phyloP scores from a whole-genome alignment of 371 early-diverging fungal genomes.

The Syncephalastrum sp. region DNA sequence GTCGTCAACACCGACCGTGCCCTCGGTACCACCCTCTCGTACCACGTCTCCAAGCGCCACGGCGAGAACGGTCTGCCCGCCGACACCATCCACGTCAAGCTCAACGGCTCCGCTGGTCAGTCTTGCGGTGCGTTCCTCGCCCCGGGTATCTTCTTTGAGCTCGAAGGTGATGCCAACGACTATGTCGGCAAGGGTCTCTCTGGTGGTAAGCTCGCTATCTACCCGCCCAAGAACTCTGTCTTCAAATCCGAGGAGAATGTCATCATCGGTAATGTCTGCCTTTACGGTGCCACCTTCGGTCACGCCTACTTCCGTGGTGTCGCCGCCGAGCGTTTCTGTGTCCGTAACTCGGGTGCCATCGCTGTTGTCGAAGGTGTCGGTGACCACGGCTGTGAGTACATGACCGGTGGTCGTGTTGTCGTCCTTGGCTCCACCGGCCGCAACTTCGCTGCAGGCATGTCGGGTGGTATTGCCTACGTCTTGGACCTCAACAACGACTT shows the following conservation, averaged over 20 bases:
- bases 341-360: constrained; percentile 94
- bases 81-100: constrained; percentile 80
- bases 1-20: constrained; percentile 96
- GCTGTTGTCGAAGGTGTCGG: constrained; percentile 97
- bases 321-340: constrained; percentile 96
- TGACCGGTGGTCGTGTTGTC: constrained; percentile 92
- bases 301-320: constrained; percentile 91
- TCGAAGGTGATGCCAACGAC: constrained; percentile 98
- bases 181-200: constrained; percentile 98
- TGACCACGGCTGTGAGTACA: constrained; percentile 99
- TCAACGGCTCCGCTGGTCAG: constrained; percentile 95
- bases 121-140: constrained; percentile 94
- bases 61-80: constrained; percentile 86
- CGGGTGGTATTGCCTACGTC: constrained; percentile 92
- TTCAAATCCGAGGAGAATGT: constrained; percentile 88
- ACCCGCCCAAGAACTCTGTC: constrained; percentile 75
- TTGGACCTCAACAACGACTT: constrained; percentile 46
- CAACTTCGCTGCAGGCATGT: constrained; percentile 97
- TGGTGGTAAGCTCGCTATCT: constrained; percentile 87
- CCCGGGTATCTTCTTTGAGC: constrained; percentile 82
- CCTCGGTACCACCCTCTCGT: constrained; percentile 87
- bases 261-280: constrained; percentile 94
- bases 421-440: constrained; percentile 84
- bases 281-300: constrained; percentile 96
- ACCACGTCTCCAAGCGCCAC: constrained; percentile 78